A percentile compares a stretch with the other conserved stretches of the same genome.
These are phyloP conservation scores for Saccharomyces hybrid DNA, from an alignment of 1,139 yeast species.

Conservation along the genomic window DNA sequence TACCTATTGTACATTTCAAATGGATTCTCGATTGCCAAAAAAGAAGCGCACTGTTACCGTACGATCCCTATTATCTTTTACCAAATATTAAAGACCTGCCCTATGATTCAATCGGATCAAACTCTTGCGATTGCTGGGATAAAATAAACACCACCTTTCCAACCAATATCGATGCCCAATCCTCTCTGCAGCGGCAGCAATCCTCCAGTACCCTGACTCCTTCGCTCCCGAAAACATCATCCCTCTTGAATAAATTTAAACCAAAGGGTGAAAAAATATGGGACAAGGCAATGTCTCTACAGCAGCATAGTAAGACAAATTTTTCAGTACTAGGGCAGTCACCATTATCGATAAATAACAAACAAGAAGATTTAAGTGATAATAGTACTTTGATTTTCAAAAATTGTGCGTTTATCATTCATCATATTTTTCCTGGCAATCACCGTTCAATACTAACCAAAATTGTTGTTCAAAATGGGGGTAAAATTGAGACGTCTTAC, in stretches of 20 bases:
- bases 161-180: not conserved
- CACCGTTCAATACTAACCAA: slow-evolving; percentile 18
- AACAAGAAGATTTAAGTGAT: not conserved
- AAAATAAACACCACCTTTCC: slow-evolving; percentile 14
- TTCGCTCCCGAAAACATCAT: slow-evolving; percentile 6
- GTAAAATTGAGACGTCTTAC: slow-evolving; percentile 7
- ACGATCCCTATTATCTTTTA: slow-evolving; percentile 41
- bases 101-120: slow-evolving; percentile 36
- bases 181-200: not conserved
- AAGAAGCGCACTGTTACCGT: slow-evolving; percentile 53
- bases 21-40: slow-evolving; percentile 63
- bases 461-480: slow-evolving; percentile 26
- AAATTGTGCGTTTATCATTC: slow-evolving; percentile 13
- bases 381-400: slow-evolving; percentile 8
- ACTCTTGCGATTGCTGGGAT: slow-evolving; percentile 50
- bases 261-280: slow-evolving; percentile 24
- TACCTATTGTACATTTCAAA: slow-evolving; percentile 61
- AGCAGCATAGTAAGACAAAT: slow-evolving; percentile 2
- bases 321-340: not conserved
- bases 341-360: not conserved
- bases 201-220: slow-evolving; percentile 8
- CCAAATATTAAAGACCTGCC: slow-evolving; percentile 22
- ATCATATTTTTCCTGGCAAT: slow-evolving; percentile 13
- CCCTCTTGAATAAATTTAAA: slow-evolving; percentile 16
- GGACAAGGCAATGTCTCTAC: slow-evolving; percentile 19